Percentiles rank a stretch among this genome's conserved stretches.
Evolutionary conservation across 495 filamentous ascomycete genomes (phyloP).

Genomic region (Xylaria nigripes): DNA sequence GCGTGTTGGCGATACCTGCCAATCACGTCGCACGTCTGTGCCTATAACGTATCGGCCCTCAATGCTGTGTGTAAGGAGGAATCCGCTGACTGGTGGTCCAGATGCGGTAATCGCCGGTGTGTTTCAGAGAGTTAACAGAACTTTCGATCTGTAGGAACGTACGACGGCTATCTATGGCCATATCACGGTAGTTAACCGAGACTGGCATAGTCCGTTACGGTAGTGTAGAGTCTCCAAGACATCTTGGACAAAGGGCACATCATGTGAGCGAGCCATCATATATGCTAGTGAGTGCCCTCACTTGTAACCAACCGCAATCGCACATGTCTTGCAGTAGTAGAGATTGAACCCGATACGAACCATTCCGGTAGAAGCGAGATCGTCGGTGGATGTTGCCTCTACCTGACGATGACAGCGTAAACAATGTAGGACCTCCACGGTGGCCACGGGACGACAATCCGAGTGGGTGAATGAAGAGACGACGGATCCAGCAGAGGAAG

Average conservation of each 20-base stretch:
- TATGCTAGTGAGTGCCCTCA: conserved; percentile 31
- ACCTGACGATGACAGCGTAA: conserved; percentile 47
- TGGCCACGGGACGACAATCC: conserved; percentile 37
- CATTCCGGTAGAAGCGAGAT: conserved; percentile 45
- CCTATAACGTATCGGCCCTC: neutral
- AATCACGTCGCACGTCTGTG: neutral
- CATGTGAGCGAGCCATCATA: neutral
- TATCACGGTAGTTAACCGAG: neutral
- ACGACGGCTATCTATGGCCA: neutral
- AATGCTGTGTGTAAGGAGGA: neutral
- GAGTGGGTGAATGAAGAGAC: conserved; percentile 31
- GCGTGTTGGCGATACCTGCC: neutral
- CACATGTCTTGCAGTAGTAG: conserved; percentile 71
- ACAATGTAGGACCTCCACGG: conserved; percentile 47
- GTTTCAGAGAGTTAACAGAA: neutral
- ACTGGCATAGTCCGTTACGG: neutral
- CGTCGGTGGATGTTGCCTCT: conserved; percentile 47
- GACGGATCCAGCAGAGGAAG: conserved; percentile 34
- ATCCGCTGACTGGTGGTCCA: neutral
- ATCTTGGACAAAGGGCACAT: neutral
- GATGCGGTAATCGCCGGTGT: neutral
- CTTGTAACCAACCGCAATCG: conserved; percentile 61
- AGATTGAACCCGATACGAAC: conserved; percentile 69
- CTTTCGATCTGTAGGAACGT: neutral
- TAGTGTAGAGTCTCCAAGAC: neutral